Conservation (phyloP, 2,329 filamentous ascomycete genomes). For the Westerdykella sp. region DNA sequence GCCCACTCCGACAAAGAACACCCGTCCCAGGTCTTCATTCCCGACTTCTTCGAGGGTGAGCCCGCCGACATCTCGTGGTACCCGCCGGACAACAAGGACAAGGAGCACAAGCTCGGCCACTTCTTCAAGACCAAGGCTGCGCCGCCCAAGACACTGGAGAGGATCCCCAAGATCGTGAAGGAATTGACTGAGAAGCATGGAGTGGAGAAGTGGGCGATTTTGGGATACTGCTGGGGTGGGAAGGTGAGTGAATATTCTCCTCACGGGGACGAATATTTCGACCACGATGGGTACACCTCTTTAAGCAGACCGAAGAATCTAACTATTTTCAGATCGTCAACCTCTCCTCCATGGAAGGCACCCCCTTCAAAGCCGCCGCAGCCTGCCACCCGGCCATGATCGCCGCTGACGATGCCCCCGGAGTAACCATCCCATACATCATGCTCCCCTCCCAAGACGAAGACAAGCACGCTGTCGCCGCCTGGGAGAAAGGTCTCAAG, state of each 20-base stretch:
- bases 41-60: conserved; percentile 80
- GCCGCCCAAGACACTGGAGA: conserved; percentile 52
- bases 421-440: conserved; percentile 51
- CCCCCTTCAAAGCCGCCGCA: conserved; percentile 52
- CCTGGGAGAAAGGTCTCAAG: conserved; percentile 46
- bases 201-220: conserved; percentile 53
- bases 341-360: conserved; percentile 46
- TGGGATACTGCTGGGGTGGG: conserved; percentile 58
- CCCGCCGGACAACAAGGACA: conserved; percentile 54
- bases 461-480: conserved; percentile 45
- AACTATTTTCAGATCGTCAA: conserved; percentile 48
- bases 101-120: conserved; percentile 53
- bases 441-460: conserved; percentile 55
- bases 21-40: conserved; percentile 81
- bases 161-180: conserved; percentile 50
- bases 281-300: not conserved
- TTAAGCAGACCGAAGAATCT: conserved; percentile 1
- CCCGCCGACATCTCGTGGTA: conserved; percentile 59
- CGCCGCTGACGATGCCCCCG: conserved; percentile 51
- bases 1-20: conserved; percentile 57
- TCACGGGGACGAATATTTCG: not conserved
- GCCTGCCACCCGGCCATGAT: conserved; percentile 57
- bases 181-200: conserved; percentile 46
- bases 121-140: conserved; percentile 54
- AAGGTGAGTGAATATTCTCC: conserved; percentile 24